These are phyloP conservation scores for Coprinopsis strossmayeri DNA, from an alignment of 768 basidiomycete species.

Conservation along the genomic window DNA sequence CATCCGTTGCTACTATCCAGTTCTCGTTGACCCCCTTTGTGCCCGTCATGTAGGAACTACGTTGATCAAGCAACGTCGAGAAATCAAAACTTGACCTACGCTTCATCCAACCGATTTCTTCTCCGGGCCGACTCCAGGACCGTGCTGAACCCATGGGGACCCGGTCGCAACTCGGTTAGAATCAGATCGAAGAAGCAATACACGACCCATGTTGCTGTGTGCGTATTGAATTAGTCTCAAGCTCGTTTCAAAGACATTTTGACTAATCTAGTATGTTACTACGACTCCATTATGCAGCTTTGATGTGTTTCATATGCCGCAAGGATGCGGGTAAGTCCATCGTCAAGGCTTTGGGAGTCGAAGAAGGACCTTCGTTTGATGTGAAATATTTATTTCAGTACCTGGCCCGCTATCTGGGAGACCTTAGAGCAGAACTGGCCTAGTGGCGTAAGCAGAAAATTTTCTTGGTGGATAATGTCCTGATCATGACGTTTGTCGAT, in stretches of 20 bases:
- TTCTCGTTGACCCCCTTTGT: background rate
- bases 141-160: constrained; percentile 33
- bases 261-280: background rate
- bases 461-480: background rate
- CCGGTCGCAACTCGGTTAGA: constrained; percentile 49
- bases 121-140: constrained; percentile 46
- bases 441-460: constrained; percentile 19
- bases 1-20: background rate
- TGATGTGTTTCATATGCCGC: constrained; percentile 31
- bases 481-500: too few species aligned
- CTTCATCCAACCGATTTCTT: constrained; percentile 42
- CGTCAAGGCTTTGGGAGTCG: too few species aligned
- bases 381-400: constrained; percentile 15
- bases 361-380: background rate
- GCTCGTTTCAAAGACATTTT: background rate
- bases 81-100: constrained; percentile 45
- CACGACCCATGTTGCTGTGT: constrained; percentile 49
- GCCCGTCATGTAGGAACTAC: constrained; percentile 27
- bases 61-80: constrained; percentile 32
- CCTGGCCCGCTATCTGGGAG: constrained; percentile 50
- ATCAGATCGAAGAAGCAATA: constrained; percentile 46
- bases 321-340: constrained; percentile 30
- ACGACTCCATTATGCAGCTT: constrained; percentile 18
- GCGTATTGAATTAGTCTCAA: constrained; percentile 14
- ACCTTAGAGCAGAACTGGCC: constrained; percentile 46